A percentile compares a stretch with the other conserved stretches of the same genome.
Conservation (phyloP, 192 early-diverging fungal genomes). For the Blastocladiella britannica region DNA sequence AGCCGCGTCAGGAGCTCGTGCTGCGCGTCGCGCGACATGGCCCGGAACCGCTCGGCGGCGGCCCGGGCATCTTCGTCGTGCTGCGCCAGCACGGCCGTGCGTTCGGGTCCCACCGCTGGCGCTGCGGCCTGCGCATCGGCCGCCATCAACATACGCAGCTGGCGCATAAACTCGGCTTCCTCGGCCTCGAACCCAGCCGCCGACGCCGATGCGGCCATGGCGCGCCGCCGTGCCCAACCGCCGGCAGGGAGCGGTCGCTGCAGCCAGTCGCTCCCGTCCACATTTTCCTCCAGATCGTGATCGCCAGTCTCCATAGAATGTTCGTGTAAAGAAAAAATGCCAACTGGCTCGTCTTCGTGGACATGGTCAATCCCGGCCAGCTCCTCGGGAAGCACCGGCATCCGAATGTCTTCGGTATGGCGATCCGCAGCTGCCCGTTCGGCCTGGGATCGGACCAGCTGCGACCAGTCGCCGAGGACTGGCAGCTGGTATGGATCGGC, state of each 20-base stretch:
- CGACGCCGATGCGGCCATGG: neutral
- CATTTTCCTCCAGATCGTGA: too few relatives aligned
- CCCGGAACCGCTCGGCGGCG: conserved; percentile 54
- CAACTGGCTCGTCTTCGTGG: too few relatives aligned
- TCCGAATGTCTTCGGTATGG: neutral
- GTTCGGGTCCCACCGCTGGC: conserved; percentile 11
- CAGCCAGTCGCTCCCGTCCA: too few relatives aligned
- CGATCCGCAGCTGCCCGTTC: too few relatives aligned
- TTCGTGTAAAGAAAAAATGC: too few relatives aligned
- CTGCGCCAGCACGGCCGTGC: too few relatives aligned
- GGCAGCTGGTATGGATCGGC: too few relatives aligned
- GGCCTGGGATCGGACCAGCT: neutral
- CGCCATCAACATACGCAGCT: neutral
- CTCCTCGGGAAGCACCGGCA: neutral
- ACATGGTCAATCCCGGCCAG: neutral
- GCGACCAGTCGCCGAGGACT: neutral
- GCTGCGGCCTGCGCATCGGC: neutral
- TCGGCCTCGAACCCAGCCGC: neutral
- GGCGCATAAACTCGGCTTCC: neutral
- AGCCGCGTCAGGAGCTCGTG: conserved; percentile 85
- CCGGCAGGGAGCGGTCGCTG: too few relatives aligned
- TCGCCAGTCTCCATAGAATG: too few relatives aligned
- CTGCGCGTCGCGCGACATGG: conserved; percentile 60
- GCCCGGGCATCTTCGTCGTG: conserved; percentile 36
- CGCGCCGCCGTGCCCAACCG: too few relatives aligned